Conservation (phyloP, 1,284 basidiomycete genomes). For the Irpex lacteus region DNA sequence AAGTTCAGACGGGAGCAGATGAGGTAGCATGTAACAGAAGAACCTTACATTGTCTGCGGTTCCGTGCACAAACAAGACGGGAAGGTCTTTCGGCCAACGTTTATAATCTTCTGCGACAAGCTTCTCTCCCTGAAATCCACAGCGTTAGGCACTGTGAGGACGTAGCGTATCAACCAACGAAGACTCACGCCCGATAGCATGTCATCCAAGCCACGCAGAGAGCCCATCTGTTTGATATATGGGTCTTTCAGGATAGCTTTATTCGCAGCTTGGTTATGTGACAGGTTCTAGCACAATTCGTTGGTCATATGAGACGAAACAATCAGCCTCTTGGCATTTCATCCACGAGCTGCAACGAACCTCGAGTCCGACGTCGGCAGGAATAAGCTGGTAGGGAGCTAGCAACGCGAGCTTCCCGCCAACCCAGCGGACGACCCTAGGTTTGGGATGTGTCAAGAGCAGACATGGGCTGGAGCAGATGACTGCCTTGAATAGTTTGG, state of each 20-base stretch:
- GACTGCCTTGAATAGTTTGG: slow-evolving; percentile 57
- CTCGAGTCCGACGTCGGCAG: slow-evolving; percentile 54
- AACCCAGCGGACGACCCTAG: slow-evolving; percentile 47
- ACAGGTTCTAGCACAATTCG: slow-evolving; percentile 47
- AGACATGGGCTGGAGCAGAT: slow-evolving; percentile 72
- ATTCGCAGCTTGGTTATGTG: slow-evolving; percentile 59
- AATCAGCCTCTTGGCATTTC: not conserved
- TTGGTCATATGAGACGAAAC: not conserved
- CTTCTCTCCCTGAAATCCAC: slow-evolving; percentile 50
- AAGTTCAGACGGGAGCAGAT: not conserved
- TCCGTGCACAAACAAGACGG: slow-evolving; percentile 78
- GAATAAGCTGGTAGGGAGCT: slow-evolving; percentile 54
- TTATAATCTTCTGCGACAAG: slow-evolving; percentile 52
- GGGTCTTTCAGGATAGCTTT: slow-evolving; percentile 66
- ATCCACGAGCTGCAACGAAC: slow-evolving; percentile 34
- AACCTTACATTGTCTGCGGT: slow-evolving; percentile 73
- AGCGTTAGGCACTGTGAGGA: not conserved
- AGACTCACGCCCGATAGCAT: slow-evolving; percentile 67
- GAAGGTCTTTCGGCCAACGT: slow-evolving; percentile 71
- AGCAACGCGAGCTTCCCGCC: slow-evolving; percentile 48
- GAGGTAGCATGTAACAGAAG: too few species aligned
- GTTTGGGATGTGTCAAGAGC: slow-evolving; percentile 55
- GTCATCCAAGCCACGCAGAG: slow-evolving; percentile 64
- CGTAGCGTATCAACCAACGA: not conserved
- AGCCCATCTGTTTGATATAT: slow-evolving; percentile 58